Percentiles rank a stretch among this genome's conserved stretches.
These are phyloP conservation scores for Sporormia fimetaria DNA, from an alignment of 495 filamentous ascomycete species.

Conservation along the genomic window DNA sequence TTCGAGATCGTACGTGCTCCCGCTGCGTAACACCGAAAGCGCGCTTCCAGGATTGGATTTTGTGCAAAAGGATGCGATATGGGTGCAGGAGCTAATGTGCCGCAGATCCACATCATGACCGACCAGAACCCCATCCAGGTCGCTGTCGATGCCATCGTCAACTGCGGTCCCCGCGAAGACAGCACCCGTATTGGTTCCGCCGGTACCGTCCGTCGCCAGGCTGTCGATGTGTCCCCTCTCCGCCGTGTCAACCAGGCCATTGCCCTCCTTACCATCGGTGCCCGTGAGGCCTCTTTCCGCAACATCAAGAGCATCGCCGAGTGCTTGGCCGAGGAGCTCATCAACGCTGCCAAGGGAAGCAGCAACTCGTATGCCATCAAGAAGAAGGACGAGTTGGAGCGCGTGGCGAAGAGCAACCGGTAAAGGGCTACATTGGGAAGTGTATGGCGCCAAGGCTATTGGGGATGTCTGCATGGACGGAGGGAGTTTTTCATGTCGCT, in stretches of 20 bases:
- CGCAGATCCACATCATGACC: constrained; percentile 99
- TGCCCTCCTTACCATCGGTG: constrained; percentile 91
- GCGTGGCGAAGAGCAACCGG: constrained; percentile 99
- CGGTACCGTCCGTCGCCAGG: constrained; percentile 98
- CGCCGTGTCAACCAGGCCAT: constrained; percentile 99
- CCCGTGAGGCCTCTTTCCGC: constrained; percentile 93
- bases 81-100: constrained; percentile 12
- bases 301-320: constrained; percentile 98
- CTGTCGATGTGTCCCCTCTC: constrained; percentile 98
- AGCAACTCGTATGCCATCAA: constrained; percentile 99
- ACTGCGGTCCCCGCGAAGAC: constrained; percentile 99
- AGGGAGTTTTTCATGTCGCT: constrained; percentile 10
- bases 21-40: not conserved
- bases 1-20: constrained; percentile 96
- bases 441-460: constrained; percentile 8
- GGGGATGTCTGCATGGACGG: not conserved
- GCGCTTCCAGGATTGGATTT: not conserved
- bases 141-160: constrained; percentile 98
- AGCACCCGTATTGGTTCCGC: constrained; percentile 97
- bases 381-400: constrained; percentile 99
- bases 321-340: constrained; percentile 98
- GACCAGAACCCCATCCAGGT: constrained; percentile 99
- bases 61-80: not conserved
- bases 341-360: constrained; percentile 99
- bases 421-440: constrained; percentile 40